Base-by-base conservation (phyloP, 1,284 basidiomycete genomes). In the Marasmius oreades region DNA sequence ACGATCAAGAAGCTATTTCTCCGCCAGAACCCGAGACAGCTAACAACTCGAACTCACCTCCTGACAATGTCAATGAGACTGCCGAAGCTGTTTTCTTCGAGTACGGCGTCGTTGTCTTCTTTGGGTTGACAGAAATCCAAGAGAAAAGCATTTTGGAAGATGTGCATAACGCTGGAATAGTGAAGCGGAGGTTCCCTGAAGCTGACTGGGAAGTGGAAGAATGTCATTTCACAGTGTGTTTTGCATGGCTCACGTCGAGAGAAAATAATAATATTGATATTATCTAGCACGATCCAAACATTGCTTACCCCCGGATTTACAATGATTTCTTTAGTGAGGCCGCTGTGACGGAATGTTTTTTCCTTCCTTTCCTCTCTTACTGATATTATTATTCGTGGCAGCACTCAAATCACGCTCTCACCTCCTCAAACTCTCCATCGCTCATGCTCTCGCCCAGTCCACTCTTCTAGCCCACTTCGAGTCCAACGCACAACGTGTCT, bases 401-500 rank as follows among this genome's bases (percentile, higher is more conserved):
- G 92, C 93, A 14, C 87, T 96, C 72, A 93, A 96, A 78, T 88
- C 90, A 0, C 86, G 86, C 45, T 94, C 92, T 0, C 92, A 94
- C 64, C 81, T 93, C 33, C 83, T 92, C 36, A 92, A 90, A 68
- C 80, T 98, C n/a, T 94, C 92, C 23, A 86, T 98, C 53, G 86
- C 95, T 0, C 95, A 98, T 62, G 95, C 95, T 1, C 84, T 98
- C 37, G 95, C 95, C 0, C 95, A 98, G 72, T 95, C 92, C 6
- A 97, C 95, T 0, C 88, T 97, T 50, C 82, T 98, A 5, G 90
- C 89, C 7, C 89, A 89, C 62, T 97, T 94, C 68, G 95, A 98
- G 71, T 81, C 90, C 8, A 83, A 82, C 53, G 88, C 95, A 55
- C 84, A 89, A 63, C 80, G 80, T 4, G 92, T 94, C 18, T 81